Evolutionary conservation across 106 monocot genomes (phyloP).

Genomic region (Acorus gramineus): DNA sequence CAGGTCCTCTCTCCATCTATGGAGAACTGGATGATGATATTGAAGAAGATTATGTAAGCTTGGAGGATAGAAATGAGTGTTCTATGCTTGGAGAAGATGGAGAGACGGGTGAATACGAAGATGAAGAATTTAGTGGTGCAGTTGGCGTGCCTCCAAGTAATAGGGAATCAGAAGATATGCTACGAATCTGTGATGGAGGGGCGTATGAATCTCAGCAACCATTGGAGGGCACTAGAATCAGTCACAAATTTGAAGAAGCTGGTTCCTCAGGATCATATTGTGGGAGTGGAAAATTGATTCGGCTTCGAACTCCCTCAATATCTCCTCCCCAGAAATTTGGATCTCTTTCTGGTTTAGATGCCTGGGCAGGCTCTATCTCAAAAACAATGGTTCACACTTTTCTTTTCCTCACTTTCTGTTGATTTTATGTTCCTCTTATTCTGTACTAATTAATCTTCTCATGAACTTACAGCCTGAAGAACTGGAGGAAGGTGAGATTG

Average conservation of each 20-base stretch:
- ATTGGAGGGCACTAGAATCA: constrained; percentile 19
- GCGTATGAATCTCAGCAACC: constrained; percentile 32
- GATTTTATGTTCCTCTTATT: background rate
- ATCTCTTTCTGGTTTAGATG: constrained; percentile 82
- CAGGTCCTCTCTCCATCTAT: constrained; percentile 31
- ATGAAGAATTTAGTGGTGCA: constrained; percentile 49
- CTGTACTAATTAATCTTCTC: constrained; percentile 4
- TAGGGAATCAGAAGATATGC: constrained; percentile 47
- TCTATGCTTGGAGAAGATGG: constrained; percentile 51
- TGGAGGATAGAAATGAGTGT: constrained; percentile 37
- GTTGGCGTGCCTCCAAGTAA: constrained; percentile 22
- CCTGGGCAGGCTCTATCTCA: constrained; percentile 42
- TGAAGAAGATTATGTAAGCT: constrained; percentile 45
- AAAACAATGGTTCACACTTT: constrained; percentile 32
- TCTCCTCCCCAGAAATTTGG: constrained; percentile 71
- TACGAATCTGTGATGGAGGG: constrained; percentile 25
- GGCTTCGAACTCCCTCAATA: constrained; percentile 43
- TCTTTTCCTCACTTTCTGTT: too few species aligned
- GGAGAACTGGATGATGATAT: constrained; percentile 70
- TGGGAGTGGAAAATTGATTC: constrained; percentile 42
- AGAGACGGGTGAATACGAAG: constrained; percentile 54
- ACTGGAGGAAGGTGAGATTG: constrained; percentile 93
- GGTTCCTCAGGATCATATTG: constrained; percentile 82
- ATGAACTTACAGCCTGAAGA: constrained; percentile 55
- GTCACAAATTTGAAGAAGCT: constrained; percentile 47